phyloP scores from a whole-genome alignment of 306 rosid species.

The Oemleria cerasiformis region DNA sequence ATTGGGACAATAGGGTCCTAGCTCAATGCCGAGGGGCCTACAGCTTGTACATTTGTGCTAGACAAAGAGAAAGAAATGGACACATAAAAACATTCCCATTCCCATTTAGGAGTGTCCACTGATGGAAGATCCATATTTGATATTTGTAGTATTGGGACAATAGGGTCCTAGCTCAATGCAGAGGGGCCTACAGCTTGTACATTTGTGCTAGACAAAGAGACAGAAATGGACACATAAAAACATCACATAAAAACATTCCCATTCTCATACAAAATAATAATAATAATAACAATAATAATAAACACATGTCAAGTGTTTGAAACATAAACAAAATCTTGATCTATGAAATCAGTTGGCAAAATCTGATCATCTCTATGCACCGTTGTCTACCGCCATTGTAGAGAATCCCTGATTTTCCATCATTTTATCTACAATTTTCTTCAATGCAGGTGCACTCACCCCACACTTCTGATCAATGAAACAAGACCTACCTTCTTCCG shows the following conservation, averaged over 20 bases:
- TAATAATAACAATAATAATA: neutral
- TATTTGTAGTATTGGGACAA: too few relatives aligned
- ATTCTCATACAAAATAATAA: neutral
- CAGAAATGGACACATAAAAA: too few relatives aligned
- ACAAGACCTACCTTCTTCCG: conserved; percentile 92
- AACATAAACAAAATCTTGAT: conserved; percentile 8
- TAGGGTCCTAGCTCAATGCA: too few relatives aligned
- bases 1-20: too few relatives aligned
- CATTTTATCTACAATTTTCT: conserved; percentile 63
- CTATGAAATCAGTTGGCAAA: conserved; percentile 7
- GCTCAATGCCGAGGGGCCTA: too few relatives aligned
- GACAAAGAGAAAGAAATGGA: too few relatives aligned
- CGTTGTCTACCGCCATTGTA: conserved; percentile 27
- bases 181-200: too few relatives aligned
- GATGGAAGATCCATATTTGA: too few relatives aligned
- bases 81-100: neutral
- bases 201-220: too few relatives aligned
- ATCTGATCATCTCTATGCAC: conserved; percentile 32
- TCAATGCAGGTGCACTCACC: conserved; percentile 70
- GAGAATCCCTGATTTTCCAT: conserved; percentile 51
- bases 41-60: too few relatives aligned
- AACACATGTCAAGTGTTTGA: neutral
- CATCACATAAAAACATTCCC: neutral
- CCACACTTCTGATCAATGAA: conserved; percentile 56
- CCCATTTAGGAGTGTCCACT: neutral